phyloP scores from a whole-genome alignment of 225 moss, liverwort and hornwort species.

The Polytrichum commune region DNA sequence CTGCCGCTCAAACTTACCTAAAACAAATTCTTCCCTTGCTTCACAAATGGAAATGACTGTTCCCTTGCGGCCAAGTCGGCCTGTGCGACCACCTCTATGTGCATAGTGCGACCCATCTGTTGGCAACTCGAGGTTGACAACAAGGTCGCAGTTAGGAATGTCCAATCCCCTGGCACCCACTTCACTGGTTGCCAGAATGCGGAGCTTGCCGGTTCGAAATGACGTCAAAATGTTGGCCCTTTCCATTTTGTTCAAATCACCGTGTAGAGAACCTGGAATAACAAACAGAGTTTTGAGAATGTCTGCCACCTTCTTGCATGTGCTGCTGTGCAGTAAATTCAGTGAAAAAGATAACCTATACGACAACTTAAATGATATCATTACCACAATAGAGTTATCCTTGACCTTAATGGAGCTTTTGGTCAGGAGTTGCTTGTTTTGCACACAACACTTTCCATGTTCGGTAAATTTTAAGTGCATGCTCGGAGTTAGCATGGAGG shows the following conservation, averaged over 20 bases:
- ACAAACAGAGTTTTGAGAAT: neutral
- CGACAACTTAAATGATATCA: too few relatives aligned
- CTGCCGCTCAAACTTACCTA: slow-evolving; percentile 86
- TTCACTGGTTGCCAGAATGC: slow-evolving; percentile 85
- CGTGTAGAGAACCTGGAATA: slow-evolving; percentile 72
- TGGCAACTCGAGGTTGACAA: slow-evolving; percentile 90
- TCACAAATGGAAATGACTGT: slow-evolving; percentile 95
- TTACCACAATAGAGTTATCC: too few relatives aligned
- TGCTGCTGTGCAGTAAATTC: too few relatives aligned
- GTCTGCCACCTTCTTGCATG: too few relatives aligned
- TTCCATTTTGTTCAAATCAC: slow-evolving; percentile 86
- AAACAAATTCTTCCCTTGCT: slow-evolving; percentile 88
- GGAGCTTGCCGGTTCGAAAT: slow-evolving; percentile 80
- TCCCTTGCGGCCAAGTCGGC: slow-evolving; percentile 87
- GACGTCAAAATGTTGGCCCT: slow-evolving; percentile 56
- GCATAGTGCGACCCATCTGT: slow-evolving; percentile 96
- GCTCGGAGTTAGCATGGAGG: too few relatives aligned
- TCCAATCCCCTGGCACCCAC: slow-evolving; percentile 95
- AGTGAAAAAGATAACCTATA: too few relatives aligned
- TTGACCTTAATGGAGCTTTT: too few relatives aligned
- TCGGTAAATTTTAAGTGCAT: too few relatives aligned
- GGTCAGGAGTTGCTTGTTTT: too few relatives aligned
- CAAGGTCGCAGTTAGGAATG: slow-evolving; percentile 81
- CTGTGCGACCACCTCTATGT: slow-evolving; percentile 91
- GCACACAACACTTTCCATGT: too few relatives aligned